Percentiles rank a stretch among this genome's conserved stretches.
phyloP scores from a whole-genome alignment of 371 early-diverging fungal genomes.

The Rhizopus sp. region DNA sequence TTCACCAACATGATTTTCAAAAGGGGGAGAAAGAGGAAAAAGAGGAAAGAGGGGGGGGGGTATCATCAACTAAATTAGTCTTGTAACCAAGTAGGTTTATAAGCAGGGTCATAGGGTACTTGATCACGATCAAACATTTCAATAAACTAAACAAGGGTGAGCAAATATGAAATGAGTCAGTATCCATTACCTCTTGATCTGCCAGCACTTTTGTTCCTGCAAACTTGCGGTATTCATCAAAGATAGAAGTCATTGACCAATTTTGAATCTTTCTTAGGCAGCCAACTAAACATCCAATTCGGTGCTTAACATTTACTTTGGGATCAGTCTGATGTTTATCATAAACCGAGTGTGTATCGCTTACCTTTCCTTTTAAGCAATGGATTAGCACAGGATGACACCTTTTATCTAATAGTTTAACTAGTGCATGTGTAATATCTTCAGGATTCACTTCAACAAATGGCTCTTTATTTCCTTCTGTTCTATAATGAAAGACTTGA shows the following conservation, averaged over 20 bases:
- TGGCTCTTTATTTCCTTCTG: slow-evolving; percentile 94
- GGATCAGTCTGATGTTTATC: not conserved
- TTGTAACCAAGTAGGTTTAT: slow-evolving; percentile 60
- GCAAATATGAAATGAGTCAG: not conserved
- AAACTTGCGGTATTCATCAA: slow-evolving; percentile 93
- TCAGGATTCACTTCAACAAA: slow-evolving; percentile 85
- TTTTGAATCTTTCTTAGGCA: slow-evolving; percentile 90
- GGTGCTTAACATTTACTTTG: slow-evolving; percentile 55
- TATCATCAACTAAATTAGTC: not conserved
- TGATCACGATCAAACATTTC: slow-evolving; percentile 66
- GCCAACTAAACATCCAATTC: slow-evolving; percentile 93
- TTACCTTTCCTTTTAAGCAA: slow-evolving; percentile 92
- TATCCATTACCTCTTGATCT: slow-evolving; percentile 82
- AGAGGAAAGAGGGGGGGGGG: no score
- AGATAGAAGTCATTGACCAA: slow-evolving; percentile 95
- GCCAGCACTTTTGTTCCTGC: slow-evolving; percentile 90
- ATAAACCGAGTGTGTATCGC: not conserved
- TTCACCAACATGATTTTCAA: no score
- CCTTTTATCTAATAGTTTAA: slow-evolving; percentile 72
- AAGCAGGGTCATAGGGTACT: slow-evolving; percentile 53
- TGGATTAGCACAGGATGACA: slow-evolving; percentile 89
- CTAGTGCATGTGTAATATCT: slow-evolving; percentile 78
- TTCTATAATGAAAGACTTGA: slow-evolving; percentile 73
- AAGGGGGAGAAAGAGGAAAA: no score
- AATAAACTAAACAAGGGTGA: slow-evolving; percentile 56